These are phyloP conservation scores for Sporisorium reilianum DNA, from an alignment of 1,284 basidiomycete genomes.

Conservation along the genomic window DNA sequence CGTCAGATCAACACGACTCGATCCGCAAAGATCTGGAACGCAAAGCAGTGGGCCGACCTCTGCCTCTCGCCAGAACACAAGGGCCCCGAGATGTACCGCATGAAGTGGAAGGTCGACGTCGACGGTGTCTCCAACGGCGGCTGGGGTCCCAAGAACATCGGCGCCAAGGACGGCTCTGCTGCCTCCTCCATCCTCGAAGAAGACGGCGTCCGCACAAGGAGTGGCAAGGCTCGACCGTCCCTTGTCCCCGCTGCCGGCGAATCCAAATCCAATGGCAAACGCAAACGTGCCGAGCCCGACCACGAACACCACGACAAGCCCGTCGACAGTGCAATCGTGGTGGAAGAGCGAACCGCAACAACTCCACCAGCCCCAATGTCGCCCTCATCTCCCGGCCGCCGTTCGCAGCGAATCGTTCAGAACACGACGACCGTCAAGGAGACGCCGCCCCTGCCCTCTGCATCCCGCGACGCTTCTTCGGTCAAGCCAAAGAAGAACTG, in stretches of 20 bases:
- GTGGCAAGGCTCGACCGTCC: slow-evolving; percentile 45
- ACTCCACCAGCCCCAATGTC: slow-evolving; percentile 13
- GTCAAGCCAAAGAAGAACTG: slow-evolving; percentile 54
- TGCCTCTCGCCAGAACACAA: slow-evolving; percentile 54
- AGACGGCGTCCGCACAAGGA: slow-evolving; percentile 61
- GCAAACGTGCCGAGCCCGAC: slow-evolving; percentile 23
- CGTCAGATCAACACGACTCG: slow-evolving; percentile 66
- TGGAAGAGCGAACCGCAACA: slow-evolving; percentile 18
- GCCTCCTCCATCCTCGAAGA: slow-evolving; percentile 42
- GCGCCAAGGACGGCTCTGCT: slow-evolving; percentile 26
- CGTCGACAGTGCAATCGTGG: slow-evolving; percentile 11
- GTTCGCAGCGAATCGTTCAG: slow-evolving; percentile 22
- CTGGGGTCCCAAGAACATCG: slow-evolving; percentile 48
- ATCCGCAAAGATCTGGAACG: slow-evolving; percentile 63
- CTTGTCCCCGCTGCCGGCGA: not conserved
- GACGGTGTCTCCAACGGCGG: slow-evolving; percentile 53
- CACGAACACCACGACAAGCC: slow-evolving; percentile 8
- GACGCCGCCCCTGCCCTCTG: slow-evolving; percentile 10
- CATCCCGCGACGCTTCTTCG: slow-evolving; percentile 32
- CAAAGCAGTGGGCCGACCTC: slow-evolving; percentile 66
- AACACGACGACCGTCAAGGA: slow-evolving; percentile 12
- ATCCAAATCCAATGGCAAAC: slow-evolving; percentile 19
- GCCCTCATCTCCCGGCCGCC: slow-evolving; percentile 24
- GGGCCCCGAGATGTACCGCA: slow-evolving; percentile 64
- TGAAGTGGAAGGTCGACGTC: slow-evolving; percentile 61